Conservation (phyloP, 2,329 filamentous ascomycete genomes). For the Fusarium sp. region DNA sequence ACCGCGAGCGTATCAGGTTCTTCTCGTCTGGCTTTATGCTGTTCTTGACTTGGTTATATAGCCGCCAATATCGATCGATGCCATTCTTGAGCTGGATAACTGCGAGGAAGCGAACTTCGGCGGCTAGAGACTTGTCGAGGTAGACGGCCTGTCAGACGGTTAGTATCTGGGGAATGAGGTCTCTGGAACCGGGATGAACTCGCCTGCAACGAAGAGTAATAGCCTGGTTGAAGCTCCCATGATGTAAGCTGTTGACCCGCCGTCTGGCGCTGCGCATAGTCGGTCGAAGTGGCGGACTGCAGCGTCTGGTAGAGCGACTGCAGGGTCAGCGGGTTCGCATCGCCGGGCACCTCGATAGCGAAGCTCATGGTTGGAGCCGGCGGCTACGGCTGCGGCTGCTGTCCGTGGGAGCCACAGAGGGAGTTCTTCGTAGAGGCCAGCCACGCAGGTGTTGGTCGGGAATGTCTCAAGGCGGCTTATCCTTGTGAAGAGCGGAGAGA, state of each 20-base stretch:
- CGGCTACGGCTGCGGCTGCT: constrained; percentile 17
- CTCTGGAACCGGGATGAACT: constrained; percentile 8
- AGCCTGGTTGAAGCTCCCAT: constrained; percentile 77
- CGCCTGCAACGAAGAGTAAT: constrained; percentile 78
- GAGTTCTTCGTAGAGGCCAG: constrained; percentile 17
- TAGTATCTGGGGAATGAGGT: constrained; percentile 14
- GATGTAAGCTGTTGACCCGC: constrained; percentile 77
- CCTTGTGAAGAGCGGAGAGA: constrained; percentile 24
- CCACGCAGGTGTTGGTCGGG: constrained; percentile 4
- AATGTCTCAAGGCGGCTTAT: constrained; percentile 6
- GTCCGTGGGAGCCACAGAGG: constrained; percentile 33
- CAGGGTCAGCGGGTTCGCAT: constrained; percentile 77
- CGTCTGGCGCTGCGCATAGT: constrained; percentile 73
- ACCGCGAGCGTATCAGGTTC: constrained; percentile 76
- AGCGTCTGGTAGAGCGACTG: constrained; percentile 74
- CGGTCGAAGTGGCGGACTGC: constrained; percentile 71
- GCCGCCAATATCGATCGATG: constrained; percentile 92
- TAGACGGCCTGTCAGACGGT: constrained; percentile 74
- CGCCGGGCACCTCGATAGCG: constrained; percentile 82
- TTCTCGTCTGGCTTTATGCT: constrained; percentile 83
- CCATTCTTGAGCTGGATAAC: constrained; percentile 97
- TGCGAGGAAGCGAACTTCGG: constrained; percentile 86
- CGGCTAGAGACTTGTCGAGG: constrained; percentile 80
- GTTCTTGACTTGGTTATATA: constrained; percentile 67
- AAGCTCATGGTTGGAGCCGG: constrained; percentile 68